Evolutionary conservation across 495 filamentous ascomycete species (phyloP).

Genomic region (Staphylotrichum longicolle): DNA sequence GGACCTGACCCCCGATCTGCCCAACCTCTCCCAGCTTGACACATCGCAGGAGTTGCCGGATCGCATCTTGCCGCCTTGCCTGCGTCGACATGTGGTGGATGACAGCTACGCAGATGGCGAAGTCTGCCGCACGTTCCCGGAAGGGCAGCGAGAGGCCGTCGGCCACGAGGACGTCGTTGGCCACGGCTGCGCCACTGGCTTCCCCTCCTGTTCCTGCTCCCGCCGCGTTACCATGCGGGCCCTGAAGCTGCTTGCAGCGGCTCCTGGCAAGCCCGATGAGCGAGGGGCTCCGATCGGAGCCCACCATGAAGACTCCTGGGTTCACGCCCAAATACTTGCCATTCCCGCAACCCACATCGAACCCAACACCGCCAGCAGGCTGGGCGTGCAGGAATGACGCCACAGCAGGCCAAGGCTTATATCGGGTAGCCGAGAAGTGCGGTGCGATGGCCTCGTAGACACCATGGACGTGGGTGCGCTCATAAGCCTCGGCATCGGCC

Average conservation of each 20-base stretch:
- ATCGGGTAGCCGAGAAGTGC: constrained; percentile 92
- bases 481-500: constrained; percentile 56
- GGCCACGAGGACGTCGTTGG: constrained; percentile 59
- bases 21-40: constrained; percentile 47
- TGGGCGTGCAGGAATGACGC: constrained; percentile 71
- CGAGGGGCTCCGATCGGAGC: constrained; percentile 79
- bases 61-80: constrained; percentile 67
- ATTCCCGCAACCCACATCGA: constrained; percentile 94
- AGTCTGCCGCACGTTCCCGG: constrained; percentile 73
- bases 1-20: constrained; percentile 55
- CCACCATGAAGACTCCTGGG: constrained; percentile 74
- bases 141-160: constrained; percentile 69
- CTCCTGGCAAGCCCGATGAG: constrained; percentile 69
- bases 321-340: constrained; percentile 91
- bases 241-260: constrained; percentile 55
- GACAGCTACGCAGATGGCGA: constrained; percentile 92
- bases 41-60: constrained; percentile 67
- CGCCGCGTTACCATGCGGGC: constrained; percentile 9
- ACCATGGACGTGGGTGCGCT: constrained; percentile 81
- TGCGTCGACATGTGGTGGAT: constrained; percentile 91
- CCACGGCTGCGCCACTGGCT: constrained; percentile 16
- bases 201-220: constrained; percentile 18
- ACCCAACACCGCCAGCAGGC: constrained; percentile 70
- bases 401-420: constrained; percentile 97
- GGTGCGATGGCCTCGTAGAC: constrained; percentile 93